Evolutionary conservation across 352 stramenopile genomes (phyloP).

Genomic region (Phytophthora litchii): DNA sequence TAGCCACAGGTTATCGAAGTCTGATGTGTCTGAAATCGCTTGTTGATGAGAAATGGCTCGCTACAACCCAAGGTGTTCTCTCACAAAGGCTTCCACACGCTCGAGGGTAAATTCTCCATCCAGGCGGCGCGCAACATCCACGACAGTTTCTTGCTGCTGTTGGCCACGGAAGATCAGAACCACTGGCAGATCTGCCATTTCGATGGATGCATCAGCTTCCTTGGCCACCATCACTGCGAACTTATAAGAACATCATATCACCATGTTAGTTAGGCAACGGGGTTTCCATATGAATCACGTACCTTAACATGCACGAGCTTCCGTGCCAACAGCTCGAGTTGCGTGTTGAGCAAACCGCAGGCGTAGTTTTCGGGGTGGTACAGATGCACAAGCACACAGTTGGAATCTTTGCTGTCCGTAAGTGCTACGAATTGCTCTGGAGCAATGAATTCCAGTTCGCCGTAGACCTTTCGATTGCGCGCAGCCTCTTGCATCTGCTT

Average conservation of each 20-base stretch:
- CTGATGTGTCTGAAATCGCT: background rate
- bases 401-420: conserved; percentile 11
- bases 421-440: conserved; percentile 65
- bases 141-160: conserved; percentile 60
- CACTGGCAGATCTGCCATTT: conserved; percentile 66
- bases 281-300: conserved; percentile 1
- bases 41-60: background rate
- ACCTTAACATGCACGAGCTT: conserved; percentile 74
- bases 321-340: conserved; percentile 58
- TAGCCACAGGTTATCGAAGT: background rate
- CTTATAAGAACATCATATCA: conserved; percentile 27
- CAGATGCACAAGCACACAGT: conserved; percentile 60
- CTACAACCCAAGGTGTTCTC: conserved; percentile 40
- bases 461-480: conserved; percentile 46
- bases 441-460: conserved; percentile 60
- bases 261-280: no score
- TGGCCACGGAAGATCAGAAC: conserved; percentile 67
- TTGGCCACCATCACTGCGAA: conserved; percentile 67
- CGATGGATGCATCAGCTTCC: conserved; percentile 73
- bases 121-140: conserved; percentile 61
- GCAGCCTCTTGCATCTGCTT: conserved; percentile 60
- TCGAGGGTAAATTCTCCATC: conserved; percentile 71
- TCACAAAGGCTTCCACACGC: conserved; percentile 46
- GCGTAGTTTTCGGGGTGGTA: conserved; percentile 76
- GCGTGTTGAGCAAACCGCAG: conserved; percentile 72